Evolutionary conservation across 2,329 filamentous ascomycete species (phyloP).

Genomic region (Penicillium hesseltinei): DNA sequence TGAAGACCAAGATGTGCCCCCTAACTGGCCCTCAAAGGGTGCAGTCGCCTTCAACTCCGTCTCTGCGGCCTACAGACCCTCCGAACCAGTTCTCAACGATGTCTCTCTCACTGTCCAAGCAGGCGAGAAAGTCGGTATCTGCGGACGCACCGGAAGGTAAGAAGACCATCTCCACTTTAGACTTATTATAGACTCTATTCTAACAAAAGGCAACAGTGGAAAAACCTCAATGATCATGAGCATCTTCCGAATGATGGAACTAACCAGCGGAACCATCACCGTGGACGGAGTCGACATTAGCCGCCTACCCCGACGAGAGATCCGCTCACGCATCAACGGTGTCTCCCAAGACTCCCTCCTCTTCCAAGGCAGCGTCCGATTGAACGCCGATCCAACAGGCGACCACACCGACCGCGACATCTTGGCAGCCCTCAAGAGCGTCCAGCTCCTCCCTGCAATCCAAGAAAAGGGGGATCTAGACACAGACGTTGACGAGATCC

Average conservation of each 20-base stretch:
- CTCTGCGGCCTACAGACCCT: conserved; percentile 44
- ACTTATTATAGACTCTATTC: not conserved
- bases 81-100: conserved; percentile 44
- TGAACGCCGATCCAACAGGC: conserved; percentile 42
- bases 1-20: conserved; percentile 42
- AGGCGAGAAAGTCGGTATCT: conserved; percentile 44
- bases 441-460: conserved; percentile 39
- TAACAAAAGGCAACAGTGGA: conserved; percentile 31
- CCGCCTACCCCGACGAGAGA: conserved; percentile 37
- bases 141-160: conserved; percentile 42
- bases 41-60: conserved; percentile 46
- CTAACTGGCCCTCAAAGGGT: conserved; percentile 46
- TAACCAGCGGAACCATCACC: conserved; percentile 39
- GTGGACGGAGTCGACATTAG: conserved; percentile 46
- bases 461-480: conserved; percentile 42
- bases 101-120: conserved; percentile 47
- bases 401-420: conserved; percentile 34
- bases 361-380: conserved; percentile 40
- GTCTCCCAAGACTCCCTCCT: conserved; percentile 48
- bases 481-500: conserved; percentile 48
- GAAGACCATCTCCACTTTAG: not conserved
- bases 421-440: conserved; percentile 37
- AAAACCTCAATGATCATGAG: conserved; percentile 45
- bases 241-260: conserved; percentile 45
- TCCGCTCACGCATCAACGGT: conserved; percentile 43